Percentiles rank a stretch among this genome's conserved stretches.
These are phyloP conservation scores for Fusarium sp. DNA, from an alignment of 2,329 filamentous ascomycete genomes.

Conservation along the genomic window DNA sequence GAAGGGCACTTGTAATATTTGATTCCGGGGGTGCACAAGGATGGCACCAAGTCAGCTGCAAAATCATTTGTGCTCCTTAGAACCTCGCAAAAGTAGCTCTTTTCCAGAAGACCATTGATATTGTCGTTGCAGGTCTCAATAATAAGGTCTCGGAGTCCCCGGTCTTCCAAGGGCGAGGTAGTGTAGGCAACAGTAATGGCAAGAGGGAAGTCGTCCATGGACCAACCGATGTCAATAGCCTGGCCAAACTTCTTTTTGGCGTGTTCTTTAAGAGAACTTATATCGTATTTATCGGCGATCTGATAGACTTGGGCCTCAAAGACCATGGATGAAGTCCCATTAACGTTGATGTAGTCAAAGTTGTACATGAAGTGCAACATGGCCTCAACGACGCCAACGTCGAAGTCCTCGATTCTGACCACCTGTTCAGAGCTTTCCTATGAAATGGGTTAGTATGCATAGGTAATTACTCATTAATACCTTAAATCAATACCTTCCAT, in stretches of 20 bases:
- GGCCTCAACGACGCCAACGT: neutral
- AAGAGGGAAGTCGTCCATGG: constrained; percentile 2
- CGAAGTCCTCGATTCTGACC: constrained; percentile 7
- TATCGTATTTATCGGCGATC: constrained; percentile 13
- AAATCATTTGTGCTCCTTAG: neutral
- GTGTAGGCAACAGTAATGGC: neutral
- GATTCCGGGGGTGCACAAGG: neutral
- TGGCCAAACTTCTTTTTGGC: neutral
- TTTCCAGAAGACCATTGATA: neutral
- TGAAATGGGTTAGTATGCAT: too few relatives aligned
- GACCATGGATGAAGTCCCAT: neutral
- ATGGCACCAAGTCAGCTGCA: constrained; percentile 5
- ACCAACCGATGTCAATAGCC: neutral
- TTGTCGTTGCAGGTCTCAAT: neutral
- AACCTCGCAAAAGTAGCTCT: neutral
- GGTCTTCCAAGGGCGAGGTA: neutral
- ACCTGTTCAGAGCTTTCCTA: constrained; percentile 11
- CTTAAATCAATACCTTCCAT: constrained; percentile 14
- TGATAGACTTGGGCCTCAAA: constrained; percentile 19
- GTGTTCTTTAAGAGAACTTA: neutral
- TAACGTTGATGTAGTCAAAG: neutral
- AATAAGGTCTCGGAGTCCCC: constrained; percentile 11
- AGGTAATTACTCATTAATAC: too few relatives aligned
- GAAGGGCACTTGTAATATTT: too few relatives aligned
- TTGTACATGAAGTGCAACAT: constrained; percentile 19